Conservation (phyloP, 129 eudicot species). For the Kitagawia praeruptora region DNA sequence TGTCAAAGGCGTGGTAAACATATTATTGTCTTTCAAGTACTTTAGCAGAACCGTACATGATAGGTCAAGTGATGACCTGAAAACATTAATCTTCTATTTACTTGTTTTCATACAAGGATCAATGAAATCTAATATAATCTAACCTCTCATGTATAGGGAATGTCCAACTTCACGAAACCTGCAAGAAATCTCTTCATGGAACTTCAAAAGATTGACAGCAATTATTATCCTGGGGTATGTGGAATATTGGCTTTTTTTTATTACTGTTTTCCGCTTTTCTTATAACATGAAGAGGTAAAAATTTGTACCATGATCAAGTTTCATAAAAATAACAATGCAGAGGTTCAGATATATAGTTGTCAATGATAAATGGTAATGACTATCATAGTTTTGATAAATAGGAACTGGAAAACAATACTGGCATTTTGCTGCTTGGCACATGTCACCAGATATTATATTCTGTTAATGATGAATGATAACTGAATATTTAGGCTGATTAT, state of each 20-base stretch:
- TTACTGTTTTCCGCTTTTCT: neutral
- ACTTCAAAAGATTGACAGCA: conserved; percentile 47
- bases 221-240: conserved; percentile 51
- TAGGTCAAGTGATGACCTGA: neutral
- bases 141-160: conserved; percentile 22
- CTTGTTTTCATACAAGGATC: neutral
- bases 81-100: neutral
- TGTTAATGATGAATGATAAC: neutral
- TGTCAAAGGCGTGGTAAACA: conserved; percentile 38
- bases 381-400: neutral
- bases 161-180: conserved; percentile 42
- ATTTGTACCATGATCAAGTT: neutral
- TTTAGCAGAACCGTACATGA: neutral
- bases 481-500: neutral
- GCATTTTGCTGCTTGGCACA: too few species aligned
- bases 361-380: neutral
- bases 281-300: neutral
- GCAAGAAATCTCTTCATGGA: conserved; percentile 47
- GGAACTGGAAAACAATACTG: too few species aligned
- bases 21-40: neutral
- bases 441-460: too few species aligned
- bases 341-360: neutral
- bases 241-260: neutral
- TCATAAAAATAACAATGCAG: neutral
- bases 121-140: neutral